Conservation (phyloP, 148 eudicot species). For the Dianthus caryophyllus region DNA sequence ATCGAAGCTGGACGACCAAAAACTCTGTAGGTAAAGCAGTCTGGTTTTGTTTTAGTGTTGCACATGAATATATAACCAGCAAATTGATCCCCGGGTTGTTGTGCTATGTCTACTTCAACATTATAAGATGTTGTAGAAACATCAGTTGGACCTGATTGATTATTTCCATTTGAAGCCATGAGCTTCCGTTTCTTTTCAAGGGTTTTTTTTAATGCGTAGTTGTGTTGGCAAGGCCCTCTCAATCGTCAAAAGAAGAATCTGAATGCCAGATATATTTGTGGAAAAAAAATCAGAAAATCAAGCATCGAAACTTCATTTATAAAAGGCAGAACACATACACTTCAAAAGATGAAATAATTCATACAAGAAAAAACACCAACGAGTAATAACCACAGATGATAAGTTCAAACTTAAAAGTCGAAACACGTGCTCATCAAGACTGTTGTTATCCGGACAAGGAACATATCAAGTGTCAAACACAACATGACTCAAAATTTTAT, state of each 20-base stretch:
- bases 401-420: no score
- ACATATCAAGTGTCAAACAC: no score
- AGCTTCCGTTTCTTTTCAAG: constrained; percentile 13
- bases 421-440: no score
- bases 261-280: neutral
- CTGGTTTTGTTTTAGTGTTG: constrained; percentile 52
- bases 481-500: no score
- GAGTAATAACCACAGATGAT: no score
- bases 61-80: constrained; percentile 68
- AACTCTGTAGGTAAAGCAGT: no score
- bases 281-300: neutral
- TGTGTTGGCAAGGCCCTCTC: neutral
- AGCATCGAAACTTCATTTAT: neutral
- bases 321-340: constrained; percentile 13
- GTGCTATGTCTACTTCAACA: neutral
- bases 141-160: neutral
- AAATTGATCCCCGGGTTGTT: constrained; percentile 3
- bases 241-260: neutral
- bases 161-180: constrained; percentile 3
- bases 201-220: neutral
- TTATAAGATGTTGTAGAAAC: neutral
- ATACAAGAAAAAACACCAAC: constrained; percentile 32
- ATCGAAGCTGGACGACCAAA: constrained; percentile 61
- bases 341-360: constrained; percentile 61
- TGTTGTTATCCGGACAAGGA: no score